Base-by-base conservation (phyloP, 192 early-diverging fungal species). In the Chytriomyces hyalinus region DNA sequence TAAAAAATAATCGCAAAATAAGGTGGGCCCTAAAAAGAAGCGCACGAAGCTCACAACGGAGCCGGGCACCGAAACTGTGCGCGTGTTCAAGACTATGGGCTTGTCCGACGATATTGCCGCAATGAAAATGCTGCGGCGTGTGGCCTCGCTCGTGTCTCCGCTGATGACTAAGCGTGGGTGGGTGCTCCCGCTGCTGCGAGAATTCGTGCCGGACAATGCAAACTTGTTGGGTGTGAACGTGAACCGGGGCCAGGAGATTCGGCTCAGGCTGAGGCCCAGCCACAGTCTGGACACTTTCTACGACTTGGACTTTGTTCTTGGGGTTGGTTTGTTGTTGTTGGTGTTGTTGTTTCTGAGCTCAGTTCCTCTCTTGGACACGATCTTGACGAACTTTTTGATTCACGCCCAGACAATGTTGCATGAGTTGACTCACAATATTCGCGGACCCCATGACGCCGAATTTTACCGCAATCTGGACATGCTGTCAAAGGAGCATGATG, bases 91-190 rank as follows among this genome's bases (percentile, higher is more conserved):
- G 48, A 74, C 78, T 2, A 44, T 72, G 24, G 71, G 71, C 6
- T 26, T 63, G 15, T 15, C 28, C 44, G 10, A 59, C 24, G 78
- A 79, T 46, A 69, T 72, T 20, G 81, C 77, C 45, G 81, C 81
- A 9, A 57, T 83, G 74, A 36, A 57, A 28, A 24, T 80, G 13
- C 75, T 83, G 24, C 70, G 61, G 26, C 59, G 60, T 15, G 59
- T 82, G 3, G 70, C 51, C 3, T 67, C 77, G 57, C 77, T 91
- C 80, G 91, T 92, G 26, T 83, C 85, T 26, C 93, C 92, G 7
- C 87, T 94, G 69, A 92, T 94, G 91, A 86, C 82, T 36, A 90
- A 86, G 11, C 87, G 80, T 20, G 73, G 75, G 47, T 93, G 91
- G 92, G 80, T 82, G 6, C 88, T 91, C 6, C 69, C 62, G 15